phyloP scores from a whole-genome alignment of 345 rosid species.

The Ailanthus altissimus region DNA sequence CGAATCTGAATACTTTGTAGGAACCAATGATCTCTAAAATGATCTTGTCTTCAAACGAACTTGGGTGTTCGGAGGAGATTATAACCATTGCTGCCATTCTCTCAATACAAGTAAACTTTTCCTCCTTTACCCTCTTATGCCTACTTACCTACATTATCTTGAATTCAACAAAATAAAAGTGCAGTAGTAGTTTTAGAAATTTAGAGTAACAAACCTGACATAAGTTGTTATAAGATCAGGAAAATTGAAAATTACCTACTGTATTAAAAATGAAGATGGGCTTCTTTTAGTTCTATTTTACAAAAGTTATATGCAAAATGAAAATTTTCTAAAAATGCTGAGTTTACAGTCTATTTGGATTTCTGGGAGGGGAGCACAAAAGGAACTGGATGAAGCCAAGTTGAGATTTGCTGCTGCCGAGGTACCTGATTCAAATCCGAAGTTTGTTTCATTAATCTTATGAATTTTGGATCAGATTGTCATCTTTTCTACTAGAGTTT shows the following conservation, averaged over 20 bases:
- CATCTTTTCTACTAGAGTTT: not conserved
- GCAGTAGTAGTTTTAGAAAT: not conserved
- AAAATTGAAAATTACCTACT: not conserved
- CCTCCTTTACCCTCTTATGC: not conserved
- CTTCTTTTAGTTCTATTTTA: not conserved
- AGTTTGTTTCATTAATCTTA: constrained; percentile 5
- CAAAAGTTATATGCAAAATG: not conserved
- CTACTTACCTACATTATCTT: not conserved
- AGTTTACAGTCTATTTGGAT: constrained; percentile 87
- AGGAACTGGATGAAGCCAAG: constrained; percentile 88
- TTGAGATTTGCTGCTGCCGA: constrained; percentile 97
- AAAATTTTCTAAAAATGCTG: not conserved
- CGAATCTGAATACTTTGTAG: constrained; percentile 39
- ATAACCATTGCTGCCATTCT: constrained; percentile 85
- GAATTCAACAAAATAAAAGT: constrained; percentile 1
- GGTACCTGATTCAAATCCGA: constrained; percentile 43
- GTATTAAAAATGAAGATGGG: not conserved
- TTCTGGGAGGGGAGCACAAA: constrained; percentile 71
- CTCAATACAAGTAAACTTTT: constrained; percentile 69
- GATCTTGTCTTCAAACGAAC: constrained; percentile 87
- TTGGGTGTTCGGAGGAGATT: constrained; percentile 88
- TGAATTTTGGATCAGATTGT: not conserved
- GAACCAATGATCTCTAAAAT: constrained; percentile 94
- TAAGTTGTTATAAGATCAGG: not conserved
- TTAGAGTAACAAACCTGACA: not conserved